Base-by-base conservation (phyloP, 495 filamentous ascomycete genomes). In the Penicillium bovifimosum region DNA sequence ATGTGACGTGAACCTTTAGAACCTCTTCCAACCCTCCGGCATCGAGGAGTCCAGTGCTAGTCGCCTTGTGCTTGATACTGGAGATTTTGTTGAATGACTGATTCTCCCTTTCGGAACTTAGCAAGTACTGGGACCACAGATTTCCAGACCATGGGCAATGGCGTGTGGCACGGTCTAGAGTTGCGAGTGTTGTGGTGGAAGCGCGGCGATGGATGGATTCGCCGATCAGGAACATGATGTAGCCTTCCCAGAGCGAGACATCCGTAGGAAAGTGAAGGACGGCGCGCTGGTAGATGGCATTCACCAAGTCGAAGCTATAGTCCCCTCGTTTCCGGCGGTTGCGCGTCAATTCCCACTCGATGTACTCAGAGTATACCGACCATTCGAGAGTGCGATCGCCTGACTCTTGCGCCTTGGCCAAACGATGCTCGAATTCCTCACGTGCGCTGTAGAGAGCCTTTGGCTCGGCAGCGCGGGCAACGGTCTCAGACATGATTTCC, bases 101-200 rank as follows among this genome's bases (percentile, higher is more conserved):
- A 13, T 81, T 79, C 47, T 86, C 85, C 29, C 83, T 80, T 71
- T 96, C 93, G 9, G 87, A 83, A 16, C 81, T 86, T 42, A 96
- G 69, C 14, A 98, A 82, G 53, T 90, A 90, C 54, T 90, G 83
- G 4, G 91, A 86, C 93, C 93, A 98, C 9, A 97, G 75, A 17
- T 81, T 77, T 17, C 93, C 91, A 13, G 88, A 95, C 87, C 90
- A 95, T 2, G 93, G 92, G 52, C 91, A 91, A 66, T 96, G 91
- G 13, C 84, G 79, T 2, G 88, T 91, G 13, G 88, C 90, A 45
- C 89, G 79, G 56, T 91, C 83, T 2, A 90, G 65, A 5, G 87
- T 71, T 72, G 79, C 48, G 61, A 76, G 63, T 48, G 72, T 61
- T 40, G 69, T 61, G 5, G 69, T 72, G 45, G 71, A 69, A 27